Evolutionary conservation across 108 stramenopile species (phyloP).

Genomic region (Nannochloropsis granulata): DNA sequence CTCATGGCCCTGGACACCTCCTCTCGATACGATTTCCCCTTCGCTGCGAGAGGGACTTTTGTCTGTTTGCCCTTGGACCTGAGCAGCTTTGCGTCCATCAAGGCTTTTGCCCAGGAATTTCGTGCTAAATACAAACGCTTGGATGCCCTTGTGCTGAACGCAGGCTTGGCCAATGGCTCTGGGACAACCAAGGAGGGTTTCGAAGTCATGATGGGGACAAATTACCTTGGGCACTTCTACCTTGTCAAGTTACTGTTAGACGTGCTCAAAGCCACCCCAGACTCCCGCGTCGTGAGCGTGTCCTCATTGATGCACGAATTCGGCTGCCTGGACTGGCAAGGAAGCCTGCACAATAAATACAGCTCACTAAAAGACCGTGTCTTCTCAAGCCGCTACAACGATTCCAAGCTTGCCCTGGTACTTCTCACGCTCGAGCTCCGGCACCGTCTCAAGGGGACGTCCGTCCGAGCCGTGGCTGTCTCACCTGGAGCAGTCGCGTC

Average conservation of each 20-base stretch:
- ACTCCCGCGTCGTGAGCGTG: slow-evolving; percentile 11
- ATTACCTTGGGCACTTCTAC: slow-evolving; percentile 88
- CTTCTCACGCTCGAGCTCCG: background rate
- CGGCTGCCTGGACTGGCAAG: slow-evolving; percentile 12
- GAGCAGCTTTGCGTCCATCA: background rate
- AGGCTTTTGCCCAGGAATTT: background rate
- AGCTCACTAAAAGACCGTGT: background rate
- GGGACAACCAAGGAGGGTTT: slow-evolving; percentile 75
- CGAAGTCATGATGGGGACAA: slow-evolving; percentile 86
- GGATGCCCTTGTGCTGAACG: background rate
- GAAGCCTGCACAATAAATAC: background rate
- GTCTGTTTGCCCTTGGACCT: background rate
- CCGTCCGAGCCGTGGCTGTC: background rate
- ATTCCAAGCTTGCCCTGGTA: background rate
- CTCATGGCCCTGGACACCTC: background rate
- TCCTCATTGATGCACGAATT: slow-evolving; percentile 12
- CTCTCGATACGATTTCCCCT: background rate
- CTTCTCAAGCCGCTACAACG: background rate
- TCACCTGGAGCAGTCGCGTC: background rate
- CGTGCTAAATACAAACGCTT: background rate
- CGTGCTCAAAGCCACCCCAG: slow-evolving; percentile 38
- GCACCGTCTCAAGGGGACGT: background rate
- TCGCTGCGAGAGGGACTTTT: background rate
- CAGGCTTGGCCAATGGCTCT: background rate
- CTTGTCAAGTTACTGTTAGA: slow-evolving; percentile 68